Conservation (phyloP, 305 asterid genomes). For the Fraxinus floribunda region DNA sequence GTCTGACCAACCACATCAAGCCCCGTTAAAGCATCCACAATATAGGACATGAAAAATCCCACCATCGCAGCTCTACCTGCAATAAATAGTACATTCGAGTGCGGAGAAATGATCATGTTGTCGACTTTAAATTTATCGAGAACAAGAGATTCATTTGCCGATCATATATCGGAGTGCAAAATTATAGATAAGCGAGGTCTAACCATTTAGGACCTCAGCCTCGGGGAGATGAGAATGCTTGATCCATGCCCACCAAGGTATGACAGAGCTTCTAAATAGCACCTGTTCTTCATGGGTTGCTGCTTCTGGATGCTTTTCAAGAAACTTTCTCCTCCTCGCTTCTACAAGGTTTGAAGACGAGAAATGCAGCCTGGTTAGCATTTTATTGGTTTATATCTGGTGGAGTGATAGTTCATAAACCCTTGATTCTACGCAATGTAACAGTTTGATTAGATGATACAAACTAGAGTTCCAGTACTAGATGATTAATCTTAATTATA, state of each 20-base stretch:
- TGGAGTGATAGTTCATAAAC: not conserved
- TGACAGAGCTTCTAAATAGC: constrained; percentile 53
- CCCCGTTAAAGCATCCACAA: constrained; percentile 60
- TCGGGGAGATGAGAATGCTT: constrained; percentile 63
- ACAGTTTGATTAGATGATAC: not conserved
- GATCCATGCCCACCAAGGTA: constrained; percentile 84
- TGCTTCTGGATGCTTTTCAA: constrained; percentile 58
- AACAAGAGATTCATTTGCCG: not conserved
- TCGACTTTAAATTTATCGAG: not conserved
- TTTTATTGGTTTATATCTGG: not conserved
- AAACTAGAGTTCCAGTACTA: not conserved
- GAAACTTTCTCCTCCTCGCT: constrained; percentile 60
- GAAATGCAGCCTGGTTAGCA: not conserved
- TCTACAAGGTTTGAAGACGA: constrained; percentile 26
- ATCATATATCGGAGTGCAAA: not conserved
- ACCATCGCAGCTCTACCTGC: constrained; percentile 75
- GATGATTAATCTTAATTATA: not conserved
- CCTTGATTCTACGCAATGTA: not conserved
- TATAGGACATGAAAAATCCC: constrained; percentile 63
- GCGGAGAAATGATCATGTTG: not conserved
- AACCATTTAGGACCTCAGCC: constrained; percentile 72
- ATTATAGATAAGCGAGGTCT: not conserved
- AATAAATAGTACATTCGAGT: not conserved
- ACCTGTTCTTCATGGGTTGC: constrained; percentile 62
- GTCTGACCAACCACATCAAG: constrained; percentile 62